Evolutionary conservation across 1,284 basidiomycete species (phyloP).

Genomic region (Coniferiporia weirii): DNA sequence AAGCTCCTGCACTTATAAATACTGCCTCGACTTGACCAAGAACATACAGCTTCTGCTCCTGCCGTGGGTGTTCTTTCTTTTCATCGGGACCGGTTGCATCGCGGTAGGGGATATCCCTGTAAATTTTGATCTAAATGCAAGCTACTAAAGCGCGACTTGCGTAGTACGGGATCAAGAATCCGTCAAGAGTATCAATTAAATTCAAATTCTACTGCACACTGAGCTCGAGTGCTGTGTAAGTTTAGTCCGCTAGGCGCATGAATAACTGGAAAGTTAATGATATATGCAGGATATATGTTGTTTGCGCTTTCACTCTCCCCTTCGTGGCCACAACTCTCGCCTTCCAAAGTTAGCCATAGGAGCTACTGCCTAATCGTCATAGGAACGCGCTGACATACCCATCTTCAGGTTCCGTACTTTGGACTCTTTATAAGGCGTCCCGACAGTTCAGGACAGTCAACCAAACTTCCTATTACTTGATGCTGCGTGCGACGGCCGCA

Average conservation of each 20-base stretch:
- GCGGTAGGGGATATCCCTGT: conserved; percentile 2
- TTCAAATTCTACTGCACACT: conserved; percentile 18
- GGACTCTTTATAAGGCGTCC: conserved; percentile 4
- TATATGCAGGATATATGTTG: conserved; percentile 8
- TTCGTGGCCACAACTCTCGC: conserved; percentile 6
- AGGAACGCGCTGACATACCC: neutral
- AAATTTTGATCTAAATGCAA: neutral
- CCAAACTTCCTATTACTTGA: conserved; percentile 7
- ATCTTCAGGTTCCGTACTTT: conserved; percentile 2
- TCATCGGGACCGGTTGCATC: neutral
- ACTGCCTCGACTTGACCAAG: neutral
- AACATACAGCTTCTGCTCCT: conserved; percentile 13
- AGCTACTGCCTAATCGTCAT: no score
- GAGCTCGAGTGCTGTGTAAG: conserved; percentile 12
- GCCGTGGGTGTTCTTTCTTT: conserved; percentile 9
- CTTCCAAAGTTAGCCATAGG: conserved; percentile 14
- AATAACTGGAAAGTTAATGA: neutral
- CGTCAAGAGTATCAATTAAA: conserved; percentile 11
- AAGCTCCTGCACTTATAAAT: neutral
- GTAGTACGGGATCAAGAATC: conserved; percentile 8
- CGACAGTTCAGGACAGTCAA: conserved; percentile 5
- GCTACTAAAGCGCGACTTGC: neutral
- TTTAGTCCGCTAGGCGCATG: neutral
- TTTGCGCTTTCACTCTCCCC: conserved; percentile 7
- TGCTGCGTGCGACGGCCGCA: conserved; percentile 9